A percentile compares a stretch with the other conserved stretches of the same genome.
phyloP scores from a whole-genome alignment of 2,329 filamentous ascomycete species.

The Tolypocladium nubicola region DNA sequence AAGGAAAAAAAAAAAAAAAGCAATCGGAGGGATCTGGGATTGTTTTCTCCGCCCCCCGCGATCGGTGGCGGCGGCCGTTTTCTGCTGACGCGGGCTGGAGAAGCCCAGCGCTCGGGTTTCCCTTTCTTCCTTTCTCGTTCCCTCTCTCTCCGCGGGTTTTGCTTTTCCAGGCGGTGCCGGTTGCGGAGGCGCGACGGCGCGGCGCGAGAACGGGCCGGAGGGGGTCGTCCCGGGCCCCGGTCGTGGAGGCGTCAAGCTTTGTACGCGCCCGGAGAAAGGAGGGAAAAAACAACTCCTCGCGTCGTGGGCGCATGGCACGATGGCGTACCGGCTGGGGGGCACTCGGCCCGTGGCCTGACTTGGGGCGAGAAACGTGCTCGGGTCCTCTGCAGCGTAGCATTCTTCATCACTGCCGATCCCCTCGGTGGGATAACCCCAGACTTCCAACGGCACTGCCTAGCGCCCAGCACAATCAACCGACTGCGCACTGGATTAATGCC shows the following conservation, averaged over 20 bases:
- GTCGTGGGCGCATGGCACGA: background rate
- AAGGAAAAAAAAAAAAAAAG: background rate
- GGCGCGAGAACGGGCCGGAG: background rate
- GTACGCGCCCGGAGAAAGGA: background rate
- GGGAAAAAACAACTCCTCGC: background rate
- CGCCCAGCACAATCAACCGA: background rate
- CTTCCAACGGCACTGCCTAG: background rate
- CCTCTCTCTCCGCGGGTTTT: background rate
- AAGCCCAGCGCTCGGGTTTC: background rate
- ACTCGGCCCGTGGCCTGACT: background rate
- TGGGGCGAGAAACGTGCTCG: background rate
- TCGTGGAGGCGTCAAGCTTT: background rate
- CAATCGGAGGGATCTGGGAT: background rate
- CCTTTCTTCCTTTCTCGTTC: background rate
- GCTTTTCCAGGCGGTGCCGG: background rate
- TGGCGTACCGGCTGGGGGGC: background rate
- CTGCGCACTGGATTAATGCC: background rate
- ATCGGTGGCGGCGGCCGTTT: background rate
- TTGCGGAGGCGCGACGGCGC: background rate
- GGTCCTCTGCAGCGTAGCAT: background rate
- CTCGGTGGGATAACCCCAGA: background rate
- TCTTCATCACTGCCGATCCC: background rate
- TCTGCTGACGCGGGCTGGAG: background rate
- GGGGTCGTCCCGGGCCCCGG: background rate
- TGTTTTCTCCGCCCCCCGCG: background rate